A percentile compares a stretch with the other conserved stretches of the same genome.
Evolutionary conservation across 192 early-diverging fungal species (phyloP).

Genomic region (Coemansia sp.): DNA sequence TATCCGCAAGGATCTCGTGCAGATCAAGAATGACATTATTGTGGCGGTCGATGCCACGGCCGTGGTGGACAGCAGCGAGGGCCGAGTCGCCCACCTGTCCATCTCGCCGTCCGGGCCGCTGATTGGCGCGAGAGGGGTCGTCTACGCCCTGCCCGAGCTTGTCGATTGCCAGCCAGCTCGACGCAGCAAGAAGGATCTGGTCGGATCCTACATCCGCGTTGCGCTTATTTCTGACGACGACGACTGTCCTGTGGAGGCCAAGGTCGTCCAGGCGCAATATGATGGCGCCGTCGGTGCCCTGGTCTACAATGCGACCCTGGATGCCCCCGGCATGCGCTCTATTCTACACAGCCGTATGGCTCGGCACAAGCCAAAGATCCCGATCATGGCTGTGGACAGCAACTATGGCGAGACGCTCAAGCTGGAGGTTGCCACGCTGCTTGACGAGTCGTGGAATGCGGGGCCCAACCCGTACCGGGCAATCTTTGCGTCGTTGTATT

Average conservation of each 20-base stretch:
- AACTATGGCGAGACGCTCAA: slow-evolving; percentile 37
- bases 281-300: slow-evolving; percentile 46
- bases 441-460: slow-evolving; percentile 14
- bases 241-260: slow-evolving; percentile 26
- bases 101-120: slow-evolving; percentile 18
- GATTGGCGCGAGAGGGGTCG: slow-evolving; percentile 37
- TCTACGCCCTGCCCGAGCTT: slow-evolving; percentile 26
- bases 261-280: slow-evolving; percentile 34
- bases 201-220: slow-evolving; percentile 31
- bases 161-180: slow-evolving; percentile 22
- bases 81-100: slow-evolving; percentile 19
- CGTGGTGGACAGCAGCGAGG: slow-evolving; percentile 23
- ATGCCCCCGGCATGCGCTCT: slow-evolving; percentile 7
- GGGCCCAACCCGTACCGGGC: slow-evolving; percentile 16
- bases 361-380: slow-evolving; percentile 12
- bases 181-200: slow-evolving; percentile 23
- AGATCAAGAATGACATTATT: slow-evolving; percentile 36
- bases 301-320: slow-evolving; percentile 31
- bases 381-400: slow-evolving; percentile 31
- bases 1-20: slow-evolving; percentile 46
- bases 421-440: slow-evolving; percentile 21
- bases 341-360: slow-evolving; percentile 11
- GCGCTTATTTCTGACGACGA: slow-evolving; percentile 34
- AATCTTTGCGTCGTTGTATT: slow-evolving; percentile 43
- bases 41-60: slow-evolving; percentile 33